Conservation (phyloP, 1,139 yeast genomes). For the Kodamaea fungicola region DNA sequence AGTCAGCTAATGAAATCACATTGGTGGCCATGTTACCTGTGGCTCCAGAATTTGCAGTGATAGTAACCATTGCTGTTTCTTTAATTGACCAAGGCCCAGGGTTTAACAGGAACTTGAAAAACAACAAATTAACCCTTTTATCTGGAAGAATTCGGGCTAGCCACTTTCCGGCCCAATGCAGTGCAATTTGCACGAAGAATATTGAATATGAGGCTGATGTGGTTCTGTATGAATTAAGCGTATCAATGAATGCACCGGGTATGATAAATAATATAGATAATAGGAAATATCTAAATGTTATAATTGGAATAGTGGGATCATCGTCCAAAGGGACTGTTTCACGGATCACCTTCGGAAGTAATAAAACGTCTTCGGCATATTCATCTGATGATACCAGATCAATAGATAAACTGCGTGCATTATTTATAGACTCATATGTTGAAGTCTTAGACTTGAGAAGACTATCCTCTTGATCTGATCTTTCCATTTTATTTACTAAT, state of each 20-base stretch:
- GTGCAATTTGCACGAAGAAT: slow-evolving; percentile 42
- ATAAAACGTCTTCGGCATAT: slow-evolving; percentile 16
- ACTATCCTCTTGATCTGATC: no score
- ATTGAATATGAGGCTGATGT: slow-evolving; percentile 47
- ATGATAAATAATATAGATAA: slow-evolving; percentile 36
- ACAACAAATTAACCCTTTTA: slow-evolving; percentile 17
- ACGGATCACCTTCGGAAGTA: slow-evolving; percentile 28
- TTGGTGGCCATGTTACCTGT: slow-evolving; percentile 44
- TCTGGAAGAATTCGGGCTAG: slow-evolving; percentile 32
- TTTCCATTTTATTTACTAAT: no score
- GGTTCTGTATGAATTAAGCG: slow-evolving; percentile 46
- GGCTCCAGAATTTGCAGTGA: slow-evolving; percentile 46
- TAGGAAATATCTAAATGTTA: slow-evolving; percentile 41
- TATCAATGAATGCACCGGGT: slow-evolving; percentile 48
- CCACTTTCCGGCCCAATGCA: slow-evolving; percentile 43
- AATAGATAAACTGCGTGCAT: no score
- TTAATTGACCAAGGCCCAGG: slow-evolving; percentile 49
- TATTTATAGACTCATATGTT: no score
- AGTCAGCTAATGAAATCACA: slow-evolving; percentile 39
- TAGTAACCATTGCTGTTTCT: slow-evolving; percentile 42
- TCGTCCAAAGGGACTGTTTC: slow-evolving; percentile 34
- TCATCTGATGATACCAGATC: neutral
- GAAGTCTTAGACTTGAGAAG: no score
- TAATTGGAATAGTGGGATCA: slow-evolving; percentile 31
- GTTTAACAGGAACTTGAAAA: slow-evolving; percentile 26